These are phyloP conservation scores for Madurella fahalii DNA, from an alignment of 2,329 filamentous ascomycete species.

Conservation along the genomic window DNA sequence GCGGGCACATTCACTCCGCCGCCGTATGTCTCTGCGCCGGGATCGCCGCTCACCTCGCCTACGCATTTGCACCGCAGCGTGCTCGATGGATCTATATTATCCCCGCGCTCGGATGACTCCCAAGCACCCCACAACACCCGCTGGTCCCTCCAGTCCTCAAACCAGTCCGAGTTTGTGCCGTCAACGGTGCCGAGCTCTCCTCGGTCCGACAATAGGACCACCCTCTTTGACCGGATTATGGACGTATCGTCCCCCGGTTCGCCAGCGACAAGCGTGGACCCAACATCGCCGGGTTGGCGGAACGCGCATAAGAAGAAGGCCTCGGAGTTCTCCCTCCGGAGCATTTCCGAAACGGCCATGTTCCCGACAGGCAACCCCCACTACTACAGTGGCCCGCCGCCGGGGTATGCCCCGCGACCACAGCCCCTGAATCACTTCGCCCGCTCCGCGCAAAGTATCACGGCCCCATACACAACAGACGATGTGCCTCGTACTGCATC, in stretches of 20 bases:
- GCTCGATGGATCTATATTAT: conserved; percentile 45
- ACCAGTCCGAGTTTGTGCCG: conserved; percentile 59
- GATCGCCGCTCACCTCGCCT: conserved; percentile 39
- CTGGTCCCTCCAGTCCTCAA: conserved; percentile 61
- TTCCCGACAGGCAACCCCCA: conserved; percentile 24
- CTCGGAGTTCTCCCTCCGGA: conserved; percentile 53
- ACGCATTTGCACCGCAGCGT: conserved; percentile 38
- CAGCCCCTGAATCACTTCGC: conserved; percentile 14
- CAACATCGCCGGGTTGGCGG: conserved; percentile 58
- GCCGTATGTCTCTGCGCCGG: conserved; percentile 34
- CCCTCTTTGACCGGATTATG: conserved; percentile 71
- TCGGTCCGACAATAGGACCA: conserved; percentile 65
- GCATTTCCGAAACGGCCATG: conserved; percentile 33
- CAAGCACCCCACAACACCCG: conserved; percentile 50
- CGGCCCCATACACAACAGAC: conserved; percentile 32
- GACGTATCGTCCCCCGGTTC: conserved; percentile 75
- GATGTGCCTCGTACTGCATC: conserved; percentile 29
- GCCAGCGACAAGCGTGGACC: conserved; percentile 71
- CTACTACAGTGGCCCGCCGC: not conserved
- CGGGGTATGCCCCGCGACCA: not conserved
- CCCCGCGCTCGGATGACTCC: conserved; percentile 11
- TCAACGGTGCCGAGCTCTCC: conserved; percentile 82
- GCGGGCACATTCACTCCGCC: conserved; percentile 59
- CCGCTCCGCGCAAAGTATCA: conserved; percentile 18
- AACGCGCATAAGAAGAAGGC: conserved; percentile 50